Conservation (phyloP, 768 basidiomycete genomes). For the Thelephora ganbajun region DNA sequence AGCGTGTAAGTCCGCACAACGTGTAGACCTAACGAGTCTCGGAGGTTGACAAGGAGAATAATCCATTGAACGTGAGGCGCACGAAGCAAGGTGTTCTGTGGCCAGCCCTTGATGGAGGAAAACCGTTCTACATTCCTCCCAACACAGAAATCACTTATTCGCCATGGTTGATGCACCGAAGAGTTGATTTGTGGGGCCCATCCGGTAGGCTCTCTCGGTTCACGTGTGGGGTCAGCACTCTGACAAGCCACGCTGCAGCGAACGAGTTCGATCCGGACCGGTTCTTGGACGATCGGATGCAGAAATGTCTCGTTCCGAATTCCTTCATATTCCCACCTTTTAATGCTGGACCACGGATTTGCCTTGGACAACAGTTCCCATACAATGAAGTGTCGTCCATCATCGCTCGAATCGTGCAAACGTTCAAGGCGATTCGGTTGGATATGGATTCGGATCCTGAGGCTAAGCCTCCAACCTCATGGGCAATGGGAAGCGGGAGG, state of each 20-base stretch:
- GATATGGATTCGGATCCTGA: slow-evolving; percentile 10
- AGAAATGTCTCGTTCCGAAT: slow-evolving; percentile 47
- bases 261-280: slow-evolving; percentile 60
- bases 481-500: slow-evolving; percentile 9
- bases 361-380: slow-evolving; percentile 39
- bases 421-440: slow-evolving; percentile 9
- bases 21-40: background rate
- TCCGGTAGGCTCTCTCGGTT: too few relatives aligned
- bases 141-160: slow-evolving; percentile 25
- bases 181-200: slow-evolving; percentile 57
- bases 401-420: slow-evolving; percentile 12
- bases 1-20: slow-evolving; percentile 16
- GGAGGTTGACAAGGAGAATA: background rate
- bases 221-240: background rate
- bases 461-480: slow-evolving; percentile 4
- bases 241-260: slow-evolving; percentile 21
- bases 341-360: slow-evolving; percentile 34
- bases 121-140: slow-evolving; percentile 27
- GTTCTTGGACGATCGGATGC: slow-evolving; percentile 49
- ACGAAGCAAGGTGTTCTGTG: slow-evolving; percentile 5
- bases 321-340: slow-evolving; percentile 49
- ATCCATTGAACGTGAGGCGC: slow-evolving; percentile 5
- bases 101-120: slow-evolving; percentile 10
- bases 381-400: slow-evolving; percentile 17
- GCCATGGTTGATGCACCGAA: slow-evolving; percentile 43